These are phyloP conservation scores for Gonapodya prolifera DNA, from an alignment of 192 early-diverging fungal species.

Conservation along the genomic window DNA sequence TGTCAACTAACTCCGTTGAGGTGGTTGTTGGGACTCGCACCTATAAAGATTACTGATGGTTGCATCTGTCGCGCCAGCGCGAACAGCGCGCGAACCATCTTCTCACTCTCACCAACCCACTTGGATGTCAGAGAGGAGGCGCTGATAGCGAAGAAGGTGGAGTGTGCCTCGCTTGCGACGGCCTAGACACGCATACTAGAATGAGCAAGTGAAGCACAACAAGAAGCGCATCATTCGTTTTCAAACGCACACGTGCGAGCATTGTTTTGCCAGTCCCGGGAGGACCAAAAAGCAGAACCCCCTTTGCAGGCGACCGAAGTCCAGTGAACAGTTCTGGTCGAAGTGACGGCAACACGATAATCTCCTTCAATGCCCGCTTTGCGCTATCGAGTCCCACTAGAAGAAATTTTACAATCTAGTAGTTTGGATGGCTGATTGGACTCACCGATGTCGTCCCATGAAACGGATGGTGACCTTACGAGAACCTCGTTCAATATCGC, in stretches of 20 bases:
- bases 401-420: not conserved
- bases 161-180: constrained; percentile 32
- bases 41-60: constrained; percentile 41
- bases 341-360: constrained; percentile 38
- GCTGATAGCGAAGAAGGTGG: constrained; percentile 39
- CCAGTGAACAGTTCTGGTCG: constrained; percentile 45
- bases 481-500: constrained; percentile 27
- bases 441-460: constrained; percentile 35
- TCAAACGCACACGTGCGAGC: constrained; percentile 21
- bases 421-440: not conserved
- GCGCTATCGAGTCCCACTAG: constrained; percentile 33
- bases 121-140: constrained; percentile 41
- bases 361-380: constrained; percentile 35
- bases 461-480: constrained; percentile 23
- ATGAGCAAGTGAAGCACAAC: not conserved
- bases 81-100: constrained; percentile 37
- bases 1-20: too few species aligned
- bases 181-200: constrained; percentile 13
- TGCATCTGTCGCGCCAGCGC: constrained; percentile 33
- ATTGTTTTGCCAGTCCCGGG: constrained; percentile 42
- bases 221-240: constrained; percentile 5
- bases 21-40: too few species aligned
- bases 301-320: constrained; percentile 31
- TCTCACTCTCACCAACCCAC: constrained; percentile 44
- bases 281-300: constrained; percentile 39